A percentile compares a stretch with the other conserved stretches of the same genome.
Evolutionary conservation across 768 basidiomycete genomes (phyloP).

Genomic region (Chalciporus chontae): DNA sequence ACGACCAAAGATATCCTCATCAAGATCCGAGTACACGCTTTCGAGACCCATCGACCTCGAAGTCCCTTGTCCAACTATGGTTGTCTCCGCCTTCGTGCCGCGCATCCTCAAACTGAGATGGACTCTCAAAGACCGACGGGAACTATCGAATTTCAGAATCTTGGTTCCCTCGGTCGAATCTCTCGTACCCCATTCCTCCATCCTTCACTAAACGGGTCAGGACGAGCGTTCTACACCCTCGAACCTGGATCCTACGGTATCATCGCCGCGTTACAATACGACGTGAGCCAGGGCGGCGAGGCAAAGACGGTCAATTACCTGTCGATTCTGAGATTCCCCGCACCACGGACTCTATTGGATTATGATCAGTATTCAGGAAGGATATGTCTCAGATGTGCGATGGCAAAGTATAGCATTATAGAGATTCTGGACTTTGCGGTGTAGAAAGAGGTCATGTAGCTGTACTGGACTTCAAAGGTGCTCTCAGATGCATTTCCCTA

Average conservation of each 20-base stretch:
- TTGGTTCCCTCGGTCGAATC: background rate
- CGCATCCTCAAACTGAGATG: background rate
- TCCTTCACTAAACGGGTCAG: slow-evolving; percentile 14
- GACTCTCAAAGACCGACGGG: background rate
- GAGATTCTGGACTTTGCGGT: slow-evolving; percentile 17
- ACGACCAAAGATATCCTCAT: slow-evolving; percentile 11
- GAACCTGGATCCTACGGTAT: background rate
- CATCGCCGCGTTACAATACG: slow-evolving; percentile 12
- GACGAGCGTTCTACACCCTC: slow-evolving; percentile 7
- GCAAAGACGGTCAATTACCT: slow-evolving; percentile 5
- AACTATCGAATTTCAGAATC: slow-evolving; percentile 6
- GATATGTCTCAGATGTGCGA: slow-evolving; percentile 6
- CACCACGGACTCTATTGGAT: slow-evolving; percentile 4
- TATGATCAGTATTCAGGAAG: slow-evolving; percentile 22
- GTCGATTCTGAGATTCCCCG: background rate
- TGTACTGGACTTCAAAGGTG: no score
- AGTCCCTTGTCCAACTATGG: slow-evolving; percentile 1
- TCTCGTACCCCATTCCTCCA: background rate
- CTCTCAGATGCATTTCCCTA: no score
- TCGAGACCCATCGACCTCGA: background rate
- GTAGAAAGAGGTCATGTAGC: background rate
- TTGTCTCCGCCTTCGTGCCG: slow-evolving; percentile 3
- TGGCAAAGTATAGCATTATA: background rate
- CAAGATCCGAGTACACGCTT: background rate
- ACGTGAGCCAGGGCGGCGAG: background rate